Evolutionary conservation across 495 filamentous ascomycete genomes (phyloP), one percentile per base, ranked within the genome.

Genomic region (Hypoxylon intermedium): DNA sequence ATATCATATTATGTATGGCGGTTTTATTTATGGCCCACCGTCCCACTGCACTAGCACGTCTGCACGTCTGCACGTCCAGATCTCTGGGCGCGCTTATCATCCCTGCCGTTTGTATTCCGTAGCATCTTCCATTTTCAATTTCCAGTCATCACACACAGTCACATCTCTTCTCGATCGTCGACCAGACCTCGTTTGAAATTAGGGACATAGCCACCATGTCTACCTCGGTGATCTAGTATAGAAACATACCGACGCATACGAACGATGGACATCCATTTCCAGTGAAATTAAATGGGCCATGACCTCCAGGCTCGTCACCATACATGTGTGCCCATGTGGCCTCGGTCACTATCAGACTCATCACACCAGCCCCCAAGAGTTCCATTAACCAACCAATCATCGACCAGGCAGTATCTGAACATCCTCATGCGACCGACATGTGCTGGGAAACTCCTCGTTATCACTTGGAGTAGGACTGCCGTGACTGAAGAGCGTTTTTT

Each of bases 381-480:
- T 51, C 33, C 11, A 48, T 24, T 4, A n/a, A 24, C 34, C 51
- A 47, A 55, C 62, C 62, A 65, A 65, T 65, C 62, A 65, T 42
- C 34, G 51, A 26, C 41, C 51, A 42, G 6, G 33, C 37, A 31
- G 36, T 47, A 55, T 56, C 56, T 52, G 62, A 51, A 44, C 41
- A 38, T 28, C 38, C 19, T 38, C 56, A 56, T 60, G 55, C 55
- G 34, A 26, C 51, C 56, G 16, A 40, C 26, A 42, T 21, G 38
- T 45, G 34, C 53, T 38, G 45, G 55, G 54, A 40, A 54, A 21
- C 16, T 49, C 37, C 37, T 51, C 49, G 16, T 41, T 54, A 49
- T 59, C 60, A 31, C 44, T 58, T 34, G 60, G 53, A 13, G 19
- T 16, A 54, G 21, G 42, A 49, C n/a, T 64, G 11, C 38, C 15